Base-by-base conservation (phyloP, 2,329 filamentous ascomycete genomes). In the Talaromyces atroroseus region DNA sequence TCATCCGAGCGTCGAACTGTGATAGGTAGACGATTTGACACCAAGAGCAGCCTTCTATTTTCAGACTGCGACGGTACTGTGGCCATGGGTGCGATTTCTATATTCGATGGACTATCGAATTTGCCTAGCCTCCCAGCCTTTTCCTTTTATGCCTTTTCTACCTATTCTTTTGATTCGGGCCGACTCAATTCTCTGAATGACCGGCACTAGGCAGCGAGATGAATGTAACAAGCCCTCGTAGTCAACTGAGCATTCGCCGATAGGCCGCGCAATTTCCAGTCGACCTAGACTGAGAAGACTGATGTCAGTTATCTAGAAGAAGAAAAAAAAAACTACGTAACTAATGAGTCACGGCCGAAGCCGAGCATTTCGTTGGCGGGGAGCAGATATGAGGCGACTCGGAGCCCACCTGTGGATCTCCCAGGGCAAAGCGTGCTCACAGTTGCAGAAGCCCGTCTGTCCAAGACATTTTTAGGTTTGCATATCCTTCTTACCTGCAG, bases 1-100 rank as follows among this genome's bases (percentile, higher is more conserved):
- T 94, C 88, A 50, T 92, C 89, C 53, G 86, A 86, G 62, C 89
- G 86, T 77, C 95, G 95, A 76, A 96, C 94, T 62, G 91, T 96
- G 72, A 96, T 92, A 57, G 92, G 92, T 38, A 96, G 82, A 54
- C 92, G 89, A 73, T 96, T 96, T 32, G 92, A 96, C 63, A 95
- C 85, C 44, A 96, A 85, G 52, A 95, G 81, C 50, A 96, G 81
- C 54, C 82, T 67, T 24, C 66, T 63, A 46, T 65, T 63, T 46
- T 64, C 65, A 42, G 57, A 20, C 12, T 59, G 52, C 36, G 60
- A 26, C 23, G 55, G 47, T 18, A 45, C 53, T 14, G 57, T 46
- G 10, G 56, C 20, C 34, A 47, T 53, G 23, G 57, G 56, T 20
- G 60, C 54, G 52, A 60, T 58, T 23, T 34, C 20, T 16, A 50